Percentiles rank a stretch among this genome's conserved stretches.
Evolutionary conservation across 1,284 basidiomycete species (phyloP).

Genomic region (Cutaneotrichosporon daszewskae): DNA sequence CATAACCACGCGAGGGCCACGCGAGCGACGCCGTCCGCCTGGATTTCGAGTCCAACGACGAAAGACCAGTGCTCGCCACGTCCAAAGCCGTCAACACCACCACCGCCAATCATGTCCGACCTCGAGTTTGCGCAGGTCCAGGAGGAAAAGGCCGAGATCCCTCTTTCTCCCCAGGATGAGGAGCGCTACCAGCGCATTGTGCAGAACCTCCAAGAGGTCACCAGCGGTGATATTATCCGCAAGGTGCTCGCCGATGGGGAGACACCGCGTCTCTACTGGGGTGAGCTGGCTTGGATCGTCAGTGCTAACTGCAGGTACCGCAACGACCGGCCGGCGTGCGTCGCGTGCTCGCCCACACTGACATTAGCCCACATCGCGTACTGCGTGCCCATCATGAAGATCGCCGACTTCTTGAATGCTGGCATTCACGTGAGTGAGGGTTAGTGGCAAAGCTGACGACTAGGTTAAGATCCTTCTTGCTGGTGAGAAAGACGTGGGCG

Average conservation of each 20-base stretch:
- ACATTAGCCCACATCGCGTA: conserved; percentile 87
- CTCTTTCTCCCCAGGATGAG: conserved; percentile 44
- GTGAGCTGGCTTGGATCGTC: conserved; percentile 51
- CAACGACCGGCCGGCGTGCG: conserved; percentile 89
- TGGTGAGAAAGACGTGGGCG: conserved; percentile 52
- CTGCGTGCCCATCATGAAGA: conserved; percentile 91
- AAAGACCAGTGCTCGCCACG: too few relatives aligned
- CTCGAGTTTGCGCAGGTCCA: conserved; percentile 23
- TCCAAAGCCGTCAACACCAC: too few relatives aligned
- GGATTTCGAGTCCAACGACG: too few relatives aligned
- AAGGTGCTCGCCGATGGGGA: conserved; percentile 72
- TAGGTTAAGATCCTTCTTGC: conserved; percentile 85
- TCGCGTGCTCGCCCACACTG: conserved; percentile 17
- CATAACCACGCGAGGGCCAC: too few relatives aligned
- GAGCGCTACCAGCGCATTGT: conserved; percentile 82
- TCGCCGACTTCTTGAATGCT: conserved; percentile 91
- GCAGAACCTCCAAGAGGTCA: conserved; percentile 76
- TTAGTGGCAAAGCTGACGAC: not conserved
- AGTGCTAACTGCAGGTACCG: conserved; percentile 60
- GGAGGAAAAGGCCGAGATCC: conserved; percentile 22
- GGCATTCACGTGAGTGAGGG: conserved; percentile 62
- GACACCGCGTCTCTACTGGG: conserved; percentile 81
- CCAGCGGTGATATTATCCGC: conserved; percentile 79
- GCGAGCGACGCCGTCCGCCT: too few relatives aligned
- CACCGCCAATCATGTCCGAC: conserved; percentile 16